Base-by-base conservation (phyloP, 306 rosid species). In the Quercus mongolica region DNA sequence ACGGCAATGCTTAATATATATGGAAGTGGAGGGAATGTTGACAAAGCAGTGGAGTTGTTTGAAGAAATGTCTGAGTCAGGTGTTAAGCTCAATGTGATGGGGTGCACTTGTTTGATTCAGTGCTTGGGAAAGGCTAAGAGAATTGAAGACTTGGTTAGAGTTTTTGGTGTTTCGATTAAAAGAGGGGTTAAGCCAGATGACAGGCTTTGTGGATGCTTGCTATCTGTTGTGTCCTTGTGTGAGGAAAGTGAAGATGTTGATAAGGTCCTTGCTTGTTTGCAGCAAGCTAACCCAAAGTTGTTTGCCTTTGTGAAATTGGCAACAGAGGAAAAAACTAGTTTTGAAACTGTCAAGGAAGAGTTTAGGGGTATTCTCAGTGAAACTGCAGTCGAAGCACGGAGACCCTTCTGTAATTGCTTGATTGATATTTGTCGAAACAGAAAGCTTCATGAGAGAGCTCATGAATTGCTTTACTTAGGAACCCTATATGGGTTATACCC, bases 321-420 rank as follows among this genome's bases (percentile, higher is more conserved):
- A 59, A 89, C 77, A 38, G 88, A 86, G 70, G 90, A 87, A 76
- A 75, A 79, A 67, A 82, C 85, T 56, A 77, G 87, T 55, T 96
- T 91, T 69, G 96, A 89, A 71, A 71, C 86, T 5, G 70, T 89
- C n/a, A 89, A 90, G 86, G 89, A 89, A 2, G 94, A 93, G 83
- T 90, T 93, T 73, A 88, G 89, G 86, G 73, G 63, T 6, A 87
- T 89, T 52, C 78, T 93, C 56, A 78, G 87, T 19, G 75, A 80
- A 41, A 86, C 98, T 0, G 84, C 84, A 3, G 80, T 87, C 21
- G 98, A 90, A 79, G 90, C 97, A 5, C 84, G 97, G 79, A 89
- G 94, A 75, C 96, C 99, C 69, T 96, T 93, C 76, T 96, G 98
- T 67, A 96, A 96, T 84, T 96, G 99, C 84, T 79, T 93, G 87